phyloP scores from a whole-genome alignment of 2,329 filamentous ascomycete genomes.

The Fonsecaea erecta region DNA sequence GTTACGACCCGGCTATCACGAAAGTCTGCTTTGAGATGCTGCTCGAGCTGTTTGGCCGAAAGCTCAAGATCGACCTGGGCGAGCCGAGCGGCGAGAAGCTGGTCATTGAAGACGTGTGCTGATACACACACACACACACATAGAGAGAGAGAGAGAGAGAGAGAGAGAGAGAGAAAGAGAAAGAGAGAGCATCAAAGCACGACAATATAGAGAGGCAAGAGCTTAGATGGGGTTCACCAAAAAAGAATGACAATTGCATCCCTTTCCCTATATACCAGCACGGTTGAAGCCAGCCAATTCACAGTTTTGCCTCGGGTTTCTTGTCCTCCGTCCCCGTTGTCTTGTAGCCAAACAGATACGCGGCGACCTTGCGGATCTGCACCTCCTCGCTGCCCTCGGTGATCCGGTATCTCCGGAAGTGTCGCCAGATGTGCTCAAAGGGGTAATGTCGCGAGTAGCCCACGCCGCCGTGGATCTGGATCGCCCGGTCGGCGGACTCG shows the following conservation, averaged over 20 bases:
- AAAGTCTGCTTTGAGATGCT: conserved; percentile 92
- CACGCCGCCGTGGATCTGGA: conserved; percentile 65
- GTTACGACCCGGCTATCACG: conserved; percentile 84
- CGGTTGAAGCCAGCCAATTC: neutral
- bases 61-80: conserved; percentile 78
- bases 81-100: conserved; percentile 64
- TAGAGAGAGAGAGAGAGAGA: no score
- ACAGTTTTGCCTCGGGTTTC: conserved; percentile 29
- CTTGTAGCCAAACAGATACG: conserved; percentile 60
- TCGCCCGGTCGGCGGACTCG: conserved; percentile 65
- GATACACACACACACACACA: no score
- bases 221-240: no score
- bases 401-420: conserved; percentile 66
- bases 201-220: neutral
- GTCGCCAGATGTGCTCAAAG: conserved; percentile 69
- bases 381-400: conserved; percentile 70
- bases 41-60: conserved; percentile 80
- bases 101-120: conserved; percentile 75
- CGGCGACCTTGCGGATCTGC: conserved; percentile 68
- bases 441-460: conserved; percentile 64
- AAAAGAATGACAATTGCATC: neutral
- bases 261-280: neutral
- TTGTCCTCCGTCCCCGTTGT: conserved; percentile 47
- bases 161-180: no score
- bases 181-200: no score